Base-by-base conservation (phyloP, 2,329 filamentous ascomycete genomes). In the Diaporthe velutina region DNA sequence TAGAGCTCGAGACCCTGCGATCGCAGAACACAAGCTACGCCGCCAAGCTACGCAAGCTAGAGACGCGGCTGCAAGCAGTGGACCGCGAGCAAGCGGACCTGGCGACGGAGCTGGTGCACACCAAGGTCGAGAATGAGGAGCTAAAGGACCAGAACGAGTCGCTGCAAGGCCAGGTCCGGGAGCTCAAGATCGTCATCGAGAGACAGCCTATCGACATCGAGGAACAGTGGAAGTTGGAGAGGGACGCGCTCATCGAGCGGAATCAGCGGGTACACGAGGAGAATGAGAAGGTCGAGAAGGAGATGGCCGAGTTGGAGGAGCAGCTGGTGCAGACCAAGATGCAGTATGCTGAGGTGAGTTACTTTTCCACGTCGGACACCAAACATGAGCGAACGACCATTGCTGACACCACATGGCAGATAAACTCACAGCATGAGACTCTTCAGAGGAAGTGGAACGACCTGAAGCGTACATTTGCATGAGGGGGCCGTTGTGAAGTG, bases 221-320 rank as follows among this genome's bases (percentile, higher is more conserved):
- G 82, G 90, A 91, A 75, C 90, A 92, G 71, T 91, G 98, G 84
- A 92, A 94, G 82, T 90, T 90, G 15, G 96, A 98, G 84, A 96
- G 98, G 85, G 96, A 98, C 73, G 91, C 94, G 71, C 91, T 98
- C 80, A 97, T 98, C 93, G 92, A 95, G 83, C 91, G 95, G 76
- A 98, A 98, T 82, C 90, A 94, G 77, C 95, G 97, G 80, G 96
- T 98, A 10, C 96, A 98, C 80, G 95, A 98, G 79, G 95, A 98
- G 85, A 99, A 98, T 81, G 90, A 94, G 75, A 91, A 89, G 74
- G 86, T 99, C 78, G 96, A 98, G 84, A 96, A 98, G 81, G 94
- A 97, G 80, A 90, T 98, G 89, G 89, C 91, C 7, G 95, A 98
- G 79, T 94, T 98, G 87, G 97, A 98, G 87, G 94, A 96, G 84